Conservation (phyloP, 1,284 basidiomycete species). For the Mycosarcoma maydis region DNA sequence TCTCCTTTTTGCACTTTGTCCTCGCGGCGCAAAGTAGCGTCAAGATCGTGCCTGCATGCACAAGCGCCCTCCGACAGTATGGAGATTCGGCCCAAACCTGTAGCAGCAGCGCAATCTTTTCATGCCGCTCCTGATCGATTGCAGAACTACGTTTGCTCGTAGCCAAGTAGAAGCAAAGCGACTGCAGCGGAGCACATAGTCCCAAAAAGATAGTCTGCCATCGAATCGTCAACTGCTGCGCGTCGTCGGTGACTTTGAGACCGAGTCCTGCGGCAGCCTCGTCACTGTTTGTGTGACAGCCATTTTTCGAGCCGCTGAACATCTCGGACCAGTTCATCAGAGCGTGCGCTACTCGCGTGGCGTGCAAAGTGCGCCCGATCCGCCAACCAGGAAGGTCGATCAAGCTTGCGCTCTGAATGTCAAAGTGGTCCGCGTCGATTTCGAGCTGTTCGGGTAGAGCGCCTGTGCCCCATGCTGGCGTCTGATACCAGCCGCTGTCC, state of each 20-base stretch:
- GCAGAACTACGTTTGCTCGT: background rate
- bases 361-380: slow-evolving; percentile 19
- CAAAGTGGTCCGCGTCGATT: slow-evolving; percentile 24
- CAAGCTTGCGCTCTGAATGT: slow-evolving; percentile 8
- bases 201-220: slow-evolving; percentile 40
- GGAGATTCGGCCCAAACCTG: slow-evolving; percentile 21
- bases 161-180: slow-evolving; percentile 33
- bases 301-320: slow-evolving; percentile 30
- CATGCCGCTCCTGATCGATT: slow-evolving; percentile 1
- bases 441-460: slow-evolving; percentile 19
- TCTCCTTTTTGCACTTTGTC: background rate
- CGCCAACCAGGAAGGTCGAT: slow-evolving; percentile 39
- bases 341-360: slow-evolving; percentile 30
- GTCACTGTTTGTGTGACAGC: background rate
- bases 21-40: slow-evolving; percentile 14
- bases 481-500: slow-evolving; percentile 33
- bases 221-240: slow-evolving; percentile 21
- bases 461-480: slow-evolving; percentile 23
- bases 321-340: slow-evolving; percentile 48
- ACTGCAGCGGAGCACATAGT: slow-evolving; percentile 28
- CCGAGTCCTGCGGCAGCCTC: slow-evolving; percentile 3
- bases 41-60: slow-evolving; percentile 39
- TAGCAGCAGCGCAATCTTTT: slow-evolving; percentile 17
- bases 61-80: slow-evolving; percentile 28
- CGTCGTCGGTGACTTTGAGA: slow-evolving; percentile 30